Evolutionary conservation across 805 yeast genomes (phyloP), one percentile per base, ranked within the genome.

Genomic region (Candida michaelii): DNA sequence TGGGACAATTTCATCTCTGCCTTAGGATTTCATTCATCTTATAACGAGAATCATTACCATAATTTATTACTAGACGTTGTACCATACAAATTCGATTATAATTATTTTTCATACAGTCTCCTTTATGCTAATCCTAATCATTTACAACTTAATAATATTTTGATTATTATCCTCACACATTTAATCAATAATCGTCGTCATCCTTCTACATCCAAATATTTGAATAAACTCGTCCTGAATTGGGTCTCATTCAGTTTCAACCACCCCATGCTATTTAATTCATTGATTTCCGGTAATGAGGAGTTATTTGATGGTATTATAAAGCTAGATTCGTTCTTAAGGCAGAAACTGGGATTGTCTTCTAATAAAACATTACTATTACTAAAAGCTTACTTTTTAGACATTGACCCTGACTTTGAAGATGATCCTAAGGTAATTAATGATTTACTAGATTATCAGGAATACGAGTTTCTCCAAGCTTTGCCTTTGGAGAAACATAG

Each of bases 271-370:
- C 51, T 62, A n/a, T 63, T 50, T 44, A 61, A 58, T 43, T 55
- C 63, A 1, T 42, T 58, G 7, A 39, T 55, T 43, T 40, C 55
- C 4, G 62, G 64, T 9, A 66, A 66, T 43, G 50, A 48, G 2
- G 57, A 53, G 19, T 46, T 66, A 14, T 66, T 66, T 35, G 48
- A 49, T 29, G 61, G 49, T 1, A 36, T 47, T n/a, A 16, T 43
- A n/a, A 38, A 32, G 21, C 38, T 50, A 12, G 30, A 39, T 30
- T 7, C 12, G 4, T 36, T 16, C 24, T 23, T 36, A 13, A n/a
- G 31, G 9, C 15, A 25, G 6, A 19, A 21, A 10, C 7, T 18
- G 16, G 11, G 15, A 13, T 12, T 10, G 6, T 8, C 24, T 3
- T 24, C 27, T 8, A 15, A 21, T 21, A 12, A 18, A 8, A 16